Percentiles rank a stretch among this genome's conserved stretches.
phyloP scores from a whole-genome alignment of 2,329 filamentous ascomycete genomes.

The Cladosporium cucumerinum region DNA sequence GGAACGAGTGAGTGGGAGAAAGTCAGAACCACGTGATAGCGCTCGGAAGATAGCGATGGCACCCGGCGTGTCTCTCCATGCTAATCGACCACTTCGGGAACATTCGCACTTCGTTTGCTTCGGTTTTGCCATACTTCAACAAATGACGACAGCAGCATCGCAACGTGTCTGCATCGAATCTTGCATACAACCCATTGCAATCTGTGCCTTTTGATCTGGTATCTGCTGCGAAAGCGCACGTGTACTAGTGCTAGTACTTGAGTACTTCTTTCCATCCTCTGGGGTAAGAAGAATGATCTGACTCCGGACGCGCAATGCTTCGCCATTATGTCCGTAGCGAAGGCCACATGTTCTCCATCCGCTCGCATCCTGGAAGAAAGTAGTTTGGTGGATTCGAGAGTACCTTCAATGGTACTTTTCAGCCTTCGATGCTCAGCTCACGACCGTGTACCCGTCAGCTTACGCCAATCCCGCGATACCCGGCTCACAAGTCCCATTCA shows the following conservation, averaged over 20 bases:
- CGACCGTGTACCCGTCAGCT: background rate
- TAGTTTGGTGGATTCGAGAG: background rate
- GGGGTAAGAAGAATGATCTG: background rate
- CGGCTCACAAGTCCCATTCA: background rate
- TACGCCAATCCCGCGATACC: background rate
- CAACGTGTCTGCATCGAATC: background rate
- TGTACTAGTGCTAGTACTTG: background rate
- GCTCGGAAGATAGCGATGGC: background rate
- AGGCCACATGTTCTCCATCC: background rate
- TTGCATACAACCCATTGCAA: background rate
- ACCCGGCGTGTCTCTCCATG: background rate
- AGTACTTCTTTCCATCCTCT: background rate
- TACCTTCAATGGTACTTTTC: background rate
- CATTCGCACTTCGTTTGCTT: background rate
- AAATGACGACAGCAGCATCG: too few species aligned
- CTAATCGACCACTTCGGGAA: background rate
- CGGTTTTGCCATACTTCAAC: background rate
- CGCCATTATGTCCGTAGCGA: background rate
- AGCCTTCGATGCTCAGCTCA: background rate
- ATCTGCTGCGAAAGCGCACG: background rate
- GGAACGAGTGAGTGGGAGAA: slow-evolving; percentile 7
- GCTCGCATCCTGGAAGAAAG: background rate
- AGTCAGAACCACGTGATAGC: background rate
- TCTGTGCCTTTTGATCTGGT: background rate
- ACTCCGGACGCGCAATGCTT: background rate